Evolutionary conservation across 345 rosid genomes (phyloP), one percentile per base, ranked within the genome.

Genomic region (Pseudoturritis turrita): DNA sequence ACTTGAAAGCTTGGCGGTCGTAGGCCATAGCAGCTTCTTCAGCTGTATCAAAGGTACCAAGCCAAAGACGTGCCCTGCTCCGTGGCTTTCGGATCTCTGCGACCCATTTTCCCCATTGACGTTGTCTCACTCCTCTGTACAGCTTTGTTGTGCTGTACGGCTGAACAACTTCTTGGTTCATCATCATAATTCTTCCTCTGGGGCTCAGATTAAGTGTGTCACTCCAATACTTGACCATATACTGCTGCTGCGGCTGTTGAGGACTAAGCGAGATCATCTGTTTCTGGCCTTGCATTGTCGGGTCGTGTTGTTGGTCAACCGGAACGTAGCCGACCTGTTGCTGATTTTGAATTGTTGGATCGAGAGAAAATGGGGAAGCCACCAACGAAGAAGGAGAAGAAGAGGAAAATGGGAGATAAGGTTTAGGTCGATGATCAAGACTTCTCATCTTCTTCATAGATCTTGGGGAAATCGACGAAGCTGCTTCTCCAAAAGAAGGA

Each of bases 41-140:
- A 2, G 99, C 98, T 10, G 88, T 94, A 66, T 95, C 97, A 23
- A 95, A 91, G 14, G 97, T 94, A 23, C 80, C 80, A 6, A 94
- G 89, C 98, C 98, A 94, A 61, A 89, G 98, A 76, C 97, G 93
- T 77, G 97, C 88, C 76, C 96, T 83, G 73, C 90, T 91, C 31
- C 88, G 85, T 65, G 98, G 98, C 67, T 85, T 95, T 73, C 98
- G 99, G 70, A 95, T 95, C 82, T 95, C 99, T 3, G 99, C 99
- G 37, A 91, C 97, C 97, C 99, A 95, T 87, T 94, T 94, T 7
- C 98, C 98, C 98, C 98, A 94, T 70, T 94, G 98, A 79, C 98
- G 85, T 74, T 94, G 98, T 80, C 98, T 86, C 47, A 94, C 98
- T 70, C 97, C 98, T 62, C 99, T 84, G 52, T 95, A 95, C 2